Percentiles rank a stretch among this genome's conserved stretches.
Evolutionary conservation across 192 early-diverging fungal genomes (phyloP).

Genomic region (Rhizoclosmatium sp.): DNA sequence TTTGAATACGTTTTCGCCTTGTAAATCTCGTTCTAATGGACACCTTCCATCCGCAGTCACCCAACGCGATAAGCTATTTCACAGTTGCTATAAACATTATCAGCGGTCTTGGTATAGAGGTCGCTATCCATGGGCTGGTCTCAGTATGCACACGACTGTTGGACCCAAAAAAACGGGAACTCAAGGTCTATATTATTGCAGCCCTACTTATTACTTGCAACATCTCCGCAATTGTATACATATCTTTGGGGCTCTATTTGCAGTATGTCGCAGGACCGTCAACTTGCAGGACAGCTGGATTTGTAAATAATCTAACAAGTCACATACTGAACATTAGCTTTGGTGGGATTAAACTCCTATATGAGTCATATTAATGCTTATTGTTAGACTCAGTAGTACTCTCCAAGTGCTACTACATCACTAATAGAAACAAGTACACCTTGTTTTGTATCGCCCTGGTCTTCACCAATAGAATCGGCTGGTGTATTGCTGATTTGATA

Average conservation of each 20-base stretch:
- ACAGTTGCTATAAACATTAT: neutral
- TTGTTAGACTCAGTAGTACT: neutral
- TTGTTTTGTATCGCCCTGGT: neutral
- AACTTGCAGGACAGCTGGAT: neutral
- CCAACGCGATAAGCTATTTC: neutral
- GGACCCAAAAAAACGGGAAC: neutral
- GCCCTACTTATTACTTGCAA: neutral
- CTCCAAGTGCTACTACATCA: neutral
- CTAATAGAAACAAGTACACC: neutral
- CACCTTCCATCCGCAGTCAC: too few relatives aligned
- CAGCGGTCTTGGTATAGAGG: neutral
- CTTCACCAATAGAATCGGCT: neutral
- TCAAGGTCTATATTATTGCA: neutral
- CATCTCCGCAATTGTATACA: neutral
- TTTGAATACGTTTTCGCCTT: too few relatives aligned
- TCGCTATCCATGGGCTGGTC: neutral
- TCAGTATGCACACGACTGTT: neutral
- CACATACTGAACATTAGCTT: neutral
- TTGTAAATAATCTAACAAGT: neutral
- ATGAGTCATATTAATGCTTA: neutral
- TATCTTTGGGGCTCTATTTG: neutral
- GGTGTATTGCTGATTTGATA: neutral
- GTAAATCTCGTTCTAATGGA: too few relatives aligned
- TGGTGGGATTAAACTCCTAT: neutral
- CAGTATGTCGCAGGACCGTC: neutral